A percentile compares a stretch with the other conserved stretches of the same genome.
Evolutionary conservation across 2,329 filamentous ascomycete species (phyloP).

Genomic region (Colletotrichum musicola): DNA sequence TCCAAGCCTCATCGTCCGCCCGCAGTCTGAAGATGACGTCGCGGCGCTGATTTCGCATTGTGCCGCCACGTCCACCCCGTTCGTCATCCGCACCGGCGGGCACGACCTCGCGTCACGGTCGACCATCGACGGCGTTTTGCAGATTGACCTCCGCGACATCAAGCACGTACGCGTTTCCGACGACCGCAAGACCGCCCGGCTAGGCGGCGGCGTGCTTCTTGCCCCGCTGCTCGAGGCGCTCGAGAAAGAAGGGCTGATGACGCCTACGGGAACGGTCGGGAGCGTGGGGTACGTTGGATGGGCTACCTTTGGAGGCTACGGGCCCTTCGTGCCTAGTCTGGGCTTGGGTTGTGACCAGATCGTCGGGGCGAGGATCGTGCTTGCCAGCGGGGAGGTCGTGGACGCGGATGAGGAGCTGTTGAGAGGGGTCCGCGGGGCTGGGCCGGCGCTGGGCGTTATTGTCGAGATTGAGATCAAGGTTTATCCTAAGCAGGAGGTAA

Average conservation of each 20-base stretch:
- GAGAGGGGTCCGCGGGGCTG: conserved; percentile 53
- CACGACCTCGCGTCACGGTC: conserved; percentile 33
- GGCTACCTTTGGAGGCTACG: conserved; percentile 51
- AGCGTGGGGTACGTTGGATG: conserved; percentile 50
- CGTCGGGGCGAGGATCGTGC: conserved; percentile 52
- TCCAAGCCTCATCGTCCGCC: conserved; percentile 1
- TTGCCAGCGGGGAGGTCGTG: conserved; percentile 51
- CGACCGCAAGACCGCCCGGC: conserved; percentile 22
- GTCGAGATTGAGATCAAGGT: conserved; percentile 55
- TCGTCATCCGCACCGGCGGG: conserved; percentile 33
- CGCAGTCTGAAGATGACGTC: conserved; percentile 17
- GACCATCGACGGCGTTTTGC: conserved; percentile 24
- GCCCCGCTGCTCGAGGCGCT: conserved; percentile 11
- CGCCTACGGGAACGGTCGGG: conserved; percentile 18
- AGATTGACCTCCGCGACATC: conserved; percentile 39
- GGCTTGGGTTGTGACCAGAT: conserved; percentile 53
- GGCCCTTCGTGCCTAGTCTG: conserved; percentile 44
- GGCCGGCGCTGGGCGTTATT: conserved; percentile 54
- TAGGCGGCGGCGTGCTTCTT: conserved; percentile 33
- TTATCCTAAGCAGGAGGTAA: conserved; percentile 50
- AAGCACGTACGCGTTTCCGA: conserved; percentile 11
- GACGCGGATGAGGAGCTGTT: conserved; percentile 52
- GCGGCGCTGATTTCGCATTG: conserved; percentile 3
- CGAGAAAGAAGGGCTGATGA: conserved; percentile 29
- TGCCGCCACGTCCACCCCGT: conserved; percentile 8